Base-by-base conservation (phyloP, 2,329 filamentous ascomycete genomes). In the Thielaviopsis ethacetica region DNA sequence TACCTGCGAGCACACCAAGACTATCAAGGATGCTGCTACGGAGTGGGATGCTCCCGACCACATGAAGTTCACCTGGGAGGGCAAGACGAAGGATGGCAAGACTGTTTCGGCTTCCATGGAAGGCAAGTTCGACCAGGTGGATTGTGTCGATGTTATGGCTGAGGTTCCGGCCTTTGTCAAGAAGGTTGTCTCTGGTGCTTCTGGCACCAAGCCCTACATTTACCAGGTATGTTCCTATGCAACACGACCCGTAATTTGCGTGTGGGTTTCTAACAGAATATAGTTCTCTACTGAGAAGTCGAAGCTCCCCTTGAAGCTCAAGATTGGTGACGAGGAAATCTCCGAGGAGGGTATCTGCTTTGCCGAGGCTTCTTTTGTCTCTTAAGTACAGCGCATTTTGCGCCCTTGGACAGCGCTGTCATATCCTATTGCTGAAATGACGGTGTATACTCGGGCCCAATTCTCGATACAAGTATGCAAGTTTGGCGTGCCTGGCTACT, bases 151-250 rank as follows among this genome's bases (percentile, higher is more conserved):
- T 72, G 85, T 98, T 66, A 94, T 98, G 89, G 89, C 87, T 24
- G 91, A 98, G 72, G 86, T 98, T 41, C 93, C 93, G 2, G 88
- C 86, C 30, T 95, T 98, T 67, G 85, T 98, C 71, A 98, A 98
- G 81, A 84, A 84, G 65, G 89, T 98, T 68, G 90, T 95, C 26
- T 88, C 88, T 51, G 85, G 81, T 63, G 88, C 91, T 13, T 89
- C 85, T 3, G 93, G 93, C 63, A 95, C 93, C 27, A 93, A 90
- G 76, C 93, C 93, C 5, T 98, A 96, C 71, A 97, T 98, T 66
- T 98, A 96, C 73, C 93, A 95, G 79, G 88, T 91, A 53, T 54
- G 38, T 41, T 21, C 5, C 38, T 47, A 13, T 13, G 2, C 12
- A 53, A 27, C 26, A 53, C 19, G 3, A 53, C n/a, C n/a, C 17